Percentiles rank a stretch among this genome's conserved stretches.
phyloP scores from a whole-genome alignment of 2,329 filamentous ascomycete species.

The Didymella exigua region DNA sequence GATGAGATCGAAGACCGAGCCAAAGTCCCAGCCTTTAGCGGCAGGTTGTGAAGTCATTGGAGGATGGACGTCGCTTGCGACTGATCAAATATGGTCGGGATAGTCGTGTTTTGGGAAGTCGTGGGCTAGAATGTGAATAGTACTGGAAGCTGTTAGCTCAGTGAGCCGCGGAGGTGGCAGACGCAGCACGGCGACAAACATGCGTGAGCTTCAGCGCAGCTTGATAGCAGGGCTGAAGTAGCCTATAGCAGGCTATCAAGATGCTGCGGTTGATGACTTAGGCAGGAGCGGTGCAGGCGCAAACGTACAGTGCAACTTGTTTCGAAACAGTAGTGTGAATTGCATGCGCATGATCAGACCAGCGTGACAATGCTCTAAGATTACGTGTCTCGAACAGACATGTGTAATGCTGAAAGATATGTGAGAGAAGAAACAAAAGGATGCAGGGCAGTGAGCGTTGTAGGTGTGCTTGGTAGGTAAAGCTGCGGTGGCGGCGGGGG shows the following conservation, averaged over 20 bases:
- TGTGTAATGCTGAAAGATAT: constrained; percentile 11
- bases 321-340: constrained; percentile 37
- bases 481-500: constrained; percentile 18
- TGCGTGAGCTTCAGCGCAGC: not conserved
- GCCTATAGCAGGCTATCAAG: not conserved
- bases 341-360: constrained; percentile 40
- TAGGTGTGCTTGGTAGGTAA: constrained; percentile 4
- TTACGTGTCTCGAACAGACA: constrained; percentile 18
- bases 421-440: constrained; percentile 9
- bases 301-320: constrained; percentile 36
- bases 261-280: constrained; percentile 5
- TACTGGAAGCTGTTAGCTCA: constrained; percentile 23
- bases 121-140: constrained; percentile 22
- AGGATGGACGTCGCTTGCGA: not conserved
- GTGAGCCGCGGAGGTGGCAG: constrained; percentile 3
- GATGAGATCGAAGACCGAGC: constrained; percentile 53
- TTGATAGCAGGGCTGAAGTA: not conserved
- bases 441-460: constrained; percentile 1
- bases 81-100: not conserved
- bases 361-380: constrained; percentile 12
- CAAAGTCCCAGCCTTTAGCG: constrained; percentile 54
- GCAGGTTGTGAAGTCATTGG: constrained; percentile 44
- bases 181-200: not conserved
- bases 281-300: constrained; percentile 5
- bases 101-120: constrained; percentile 6